phyloP scores from a whole-genome alignment of 2,329 filamentous ascomycete species.

The Phyllosticta citrichinensis region DNA sequence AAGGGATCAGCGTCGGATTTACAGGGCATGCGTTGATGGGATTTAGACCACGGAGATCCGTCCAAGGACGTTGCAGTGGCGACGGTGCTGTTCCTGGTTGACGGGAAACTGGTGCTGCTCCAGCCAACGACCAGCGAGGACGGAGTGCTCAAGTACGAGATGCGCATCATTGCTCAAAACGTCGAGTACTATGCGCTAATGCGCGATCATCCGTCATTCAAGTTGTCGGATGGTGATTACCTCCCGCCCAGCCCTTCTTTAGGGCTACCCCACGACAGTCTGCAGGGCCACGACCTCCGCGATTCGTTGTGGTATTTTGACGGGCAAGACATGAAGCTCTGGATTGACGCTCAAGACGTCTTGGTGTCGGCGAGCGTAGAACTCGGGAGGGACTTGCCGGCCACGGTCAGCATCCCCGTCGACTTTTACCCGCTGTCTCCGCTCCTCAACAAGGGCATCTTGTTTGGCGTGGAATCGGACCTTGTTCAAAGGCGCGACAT shows the following conservation, averaged over 20 bases:
- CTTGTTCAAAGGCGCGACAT: conserved; percentile 87
- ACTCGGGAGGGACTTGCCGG: conserved; percentile 57
- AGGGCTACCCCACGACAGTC: conserved; percentile 34
- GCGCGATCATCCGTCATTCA: conserved; percentile 62
- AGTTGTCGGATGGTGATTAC: conserved; percentile 34
- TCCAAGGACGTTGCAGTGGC: conserved; percentile 91
- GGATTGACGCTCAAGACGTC: conserved; percentile 81
- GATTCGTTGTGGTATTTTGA: conserved; percentile 96
- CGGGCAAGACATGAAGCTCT: conserved; percentile 73
- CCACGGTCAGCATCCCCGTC: conserved; percentile 66
- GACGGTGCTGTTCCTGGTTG: conserved; percentile 90
- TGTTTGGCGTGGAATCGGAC: conserved; percentile 85
- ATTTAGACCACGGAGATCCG: conserved; percentile 68
- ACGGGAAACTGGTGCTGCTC: conserved; percentile 87
- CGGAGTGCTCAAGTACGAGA: conserved; percentile 89
- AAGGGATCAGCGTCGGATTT: neutral
- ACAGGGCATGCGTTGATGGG: conserved; percentile 14
- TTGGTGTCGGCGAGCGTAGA: conserved; percentile 60
- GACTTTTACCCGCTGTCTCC: conserved; percentile 94
- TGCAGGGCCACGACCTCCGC: conserved; percentile 48
- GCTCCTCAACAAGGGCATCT: conserved; percentile 77
- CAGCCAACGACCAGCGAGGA: conserved; percentile 76
- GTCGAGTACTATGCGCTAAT: conserved; percentile 92
- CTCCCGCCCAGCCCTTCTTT: conserved; percentile 36
- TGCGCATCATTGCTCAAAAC: conserved; percentile 91